A percentile compares a stretch with the other conserved stretches of the same genome.
Evolutionary conservation across 345 rosid species (phyloP).

Genomic region (Brassica incana): DNA sequence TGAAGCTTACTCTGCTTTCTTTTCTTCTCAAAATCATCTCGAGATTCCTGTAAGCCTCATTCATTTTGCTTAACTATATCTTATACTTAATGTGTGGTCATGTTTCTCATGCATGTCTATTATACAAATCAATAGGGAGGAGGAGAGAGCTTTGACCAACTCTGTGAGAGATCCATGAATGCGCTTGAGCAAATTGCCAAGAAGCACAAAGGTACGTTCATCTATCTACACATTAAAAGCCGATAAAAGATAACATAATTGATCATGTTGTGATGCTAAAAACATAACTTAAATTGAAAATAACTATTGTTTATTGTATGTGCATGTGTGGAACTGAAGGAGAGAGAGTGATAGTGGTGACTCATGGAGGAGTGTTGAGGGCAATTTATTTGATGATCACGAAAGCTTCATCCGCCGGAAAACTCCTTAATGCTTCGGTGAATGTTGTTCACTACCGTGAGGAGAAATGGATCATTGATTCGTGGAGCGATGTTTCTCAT

Average conservation of each 20-base stretch:
- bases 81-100: neutral
- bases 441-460: slow-evolving; percentile 32
- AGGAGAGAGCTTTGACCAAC: slow-evolving; percentile 46
- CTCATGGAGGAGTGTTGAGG: slow-evolving; percentile 45
- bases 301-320: neutral
- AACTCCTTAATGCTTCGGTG: slow-evolving; percentile 39
- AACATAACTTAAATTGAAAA: neutral
- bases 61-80: neutral
- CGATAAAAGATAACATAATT: neutral
- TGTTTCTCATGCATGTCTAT: neutral
- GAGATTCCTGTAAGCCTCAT: slow-evolving; percentile 32
- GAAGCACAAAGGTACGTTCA: slow-evolving; percentile 37
- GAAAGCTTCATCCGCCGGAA: slow-evolving; percentile 36
- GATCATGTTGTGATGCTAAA: neutral
- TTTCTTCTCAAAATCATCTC: slow-evolving; percentile 41
- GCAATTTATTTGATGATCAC: slow-evolving; percentile 39
- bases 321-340: slow-evolving; percentile 20
- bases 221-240: neutral
- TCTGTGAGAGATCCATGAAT: slow-evolving; percentile 39
- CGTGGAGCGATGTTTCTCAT: slow-evolving; percentile 42
- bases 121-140: slow-evolving; percentile 32
- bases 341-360: slow-evolving; percentile 40
- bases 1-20: slow-evolving; percentile 42
- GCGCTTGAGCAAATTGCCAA: slow-evolving; percentile 39
- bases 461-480: slow-evolving; percentile 30